Base-by-base conservation (phyloP, 2,329 filamentous ascomycete genomes). In the Amesomyces nigricolor region DNA sequence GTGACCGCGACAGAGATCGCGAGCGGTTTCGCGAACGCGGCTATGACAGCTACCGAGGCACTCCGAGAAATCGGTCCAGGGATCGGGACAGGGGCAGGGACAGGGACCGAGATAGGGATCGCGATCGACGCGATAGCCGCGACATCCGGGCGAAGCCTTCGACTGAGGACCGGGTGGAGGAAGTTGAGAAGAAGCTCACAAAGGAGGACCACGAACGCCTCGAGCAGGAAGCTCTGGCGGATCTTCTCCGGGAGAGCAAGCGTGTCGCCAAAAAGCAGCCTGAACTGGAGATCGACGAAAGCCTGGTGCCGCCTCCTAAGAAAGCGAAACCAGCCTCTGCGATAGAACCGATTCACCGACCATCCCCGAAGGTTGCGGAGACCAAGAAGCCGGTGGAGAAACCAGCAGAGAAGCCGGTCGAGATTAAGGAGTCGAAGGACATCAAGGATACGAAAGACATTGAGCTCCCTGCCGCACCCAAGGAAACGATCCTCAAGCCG, bases 201-300 rank as follows among this genome's bases (percentile, higher is more conserved):
- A 78, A 81, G 57, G 80, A 83, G 60, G 80, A 84, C 39, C 75
- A 79, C 26, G 76, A 82, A 52, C 73, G 75, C 16, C 72, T 84
- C 7, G 81, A 84, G 62, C 75, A 78, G 62, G 78, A 82, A 61
- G 81, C 81, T 1, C 68, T 84, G 56, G 78, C 77, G 17, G 78
- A 84, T 57, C 72, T 84, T 13, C 67, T 84, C 11, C 74, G 81
- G n/a, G 81, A 83, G 62, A 83, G 80, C 67, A 80, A 76, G 51
- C 75, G 75, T 43, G 71, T 73, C 26, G 67, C 72, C 3, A 69
- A 72, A 2, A 76, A 78, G 57, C 74, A 77, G 53, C 77, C 75
- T 7, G 81, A 83, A 62, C 64, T 81, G 45, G 81, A 84, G 60
- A 71, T 83, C 39, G 81, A 83, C 57, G 73, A 78, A 48, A 75